A percentile compares a stretch with the other conserved stretches of the same genome.
Evolutionary conservation across 345 rosid species (phyloP).

Genomic region (Lumnitzera racemosa): DNA sequence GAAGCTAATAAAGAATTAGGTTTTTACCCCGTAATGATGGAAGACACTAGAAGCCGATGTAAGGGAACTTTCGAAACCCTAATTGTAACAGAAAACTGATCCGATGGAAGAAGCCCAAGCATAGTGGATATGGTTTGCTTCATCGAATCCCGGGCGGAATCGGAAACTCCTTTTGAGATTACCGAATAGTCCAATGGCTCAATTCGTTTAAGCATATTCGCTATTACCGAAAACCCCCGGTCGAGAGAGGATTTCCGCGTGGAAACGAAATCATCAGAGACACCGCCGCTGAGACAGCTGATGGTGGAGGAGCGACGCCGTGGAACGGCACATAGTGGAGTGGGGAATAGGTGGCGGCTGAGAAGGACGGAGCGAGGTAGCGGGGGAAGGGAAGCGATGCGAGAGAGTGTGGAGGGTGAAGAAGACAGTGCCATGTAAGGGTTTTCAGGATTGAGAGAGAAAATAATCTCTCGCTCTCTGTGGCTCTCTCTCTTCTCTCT

Average conservation of each 20-base stretch:
- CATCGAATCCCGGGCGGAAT: slow-evolving; percentile 84
- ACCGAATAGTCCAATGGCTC: slow-evolving; percentile 73
- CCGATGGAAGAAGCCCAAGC: slow-evolving; percentile 90
- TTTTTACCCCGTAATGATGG: slow-evolving; percentile 81
- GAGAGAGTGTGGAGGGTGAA: not conserved
- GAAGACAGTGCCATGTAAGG: slow-evolving; percentile 5
- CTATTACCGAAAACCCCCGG: slow-evolving; percentile 68
- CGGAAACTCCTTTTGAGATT: slow-evolving; percentile 77
- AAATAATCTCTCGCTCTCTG: no score
- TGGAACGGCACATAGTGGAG: slow-evolving; percentile 13
- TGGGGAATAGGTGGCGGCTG: slow-evolving; percentile 3
- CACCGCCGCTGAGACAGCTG: slow-evolving; percentile 57
- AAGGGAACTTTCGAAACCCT: slow-evolving; percentile 55
- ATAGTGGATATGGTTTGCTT: slow-evolving; percentile 84
- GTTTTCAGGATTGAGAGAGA: slow-evolving; percentile 5
- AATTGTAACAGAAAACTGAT: slow-evolving; percentile 60
- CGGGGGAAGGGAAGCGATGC: slow-evolving; percentile 1
- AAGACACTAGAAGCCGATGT: slow-evolving; percentile 59
- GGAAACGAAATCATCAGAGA: slow-evolving; percentile 71
- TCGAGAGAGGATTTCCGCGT: slow-evolving; percentile 64
- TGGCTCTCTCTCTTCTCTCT: no score
- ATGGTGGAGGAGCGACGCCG: slow-evolving; percentile 22
- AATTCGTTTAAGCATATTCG: slow-evolving; percentile 63
- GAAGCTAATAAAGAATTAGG: no score
- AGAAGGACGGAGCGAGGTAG: slow-evolving; percentile 8